These are phyloP conservation scores for Acanthamoeba triangularis DNA, from an alignment of 208 protist genomes.

Conservation along the genomic window DNA sequence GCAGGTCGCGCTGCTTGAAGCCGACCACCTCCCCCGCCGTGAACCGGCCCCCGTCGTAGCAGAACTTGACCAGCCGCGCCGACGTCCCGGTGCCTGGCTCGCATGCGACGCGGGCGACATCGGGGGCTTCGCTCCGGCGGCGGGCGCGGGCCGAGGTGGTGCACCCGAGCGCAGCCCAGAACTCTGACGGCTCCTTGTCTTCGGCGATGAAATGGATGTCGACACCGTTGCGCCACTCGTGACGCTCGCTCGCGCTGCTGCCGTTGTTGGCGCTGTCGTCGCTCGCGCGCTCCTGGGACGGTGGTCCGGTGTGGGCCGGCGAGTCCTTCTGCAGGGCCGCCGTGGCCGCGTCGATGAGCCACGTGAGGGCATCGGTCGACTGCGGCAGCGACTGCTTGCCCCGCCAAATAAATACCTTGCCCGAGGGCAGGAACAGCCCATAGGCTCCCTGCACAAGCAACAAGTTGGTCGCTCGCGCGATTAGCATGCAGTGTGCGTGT, in stretches of 20 bases:
- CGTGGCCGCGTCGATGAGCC: background rate
- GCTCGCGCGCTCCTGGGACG: background rate
- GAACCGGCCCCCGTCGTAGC: background rate
- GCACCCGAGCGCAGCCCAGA: background rate
- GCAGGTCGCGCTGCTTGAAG: conserved; percentile 7
- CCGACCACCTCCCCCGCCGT: background rate
- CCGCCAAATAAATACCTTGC: conserved; percentile 1
- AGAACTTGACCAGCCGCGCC: background rate
- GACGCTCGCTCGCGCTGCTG: background rate
- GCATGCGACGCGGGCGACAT: background rate
- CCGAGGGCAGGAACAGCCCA: background rate
- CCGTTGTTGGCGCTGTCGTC: too few relatives aligned
- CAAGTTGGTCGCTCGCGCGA: background rate
- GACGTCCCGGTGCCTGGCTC: background rate
- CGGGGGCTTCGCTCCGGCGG: background rate
- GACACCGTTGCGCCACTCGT: background rate
- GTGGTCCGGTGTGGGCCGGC: too few relatives aligned
- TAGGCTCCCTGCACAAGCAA: conserved; percentile 13
- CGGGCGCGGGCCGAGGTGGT: background rate
- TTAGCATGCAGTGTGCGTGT: background rate
- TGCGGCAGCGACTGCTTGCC: background rate
- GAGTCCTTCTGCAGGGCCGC: background rate
- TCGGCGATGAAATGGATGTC: background rate
- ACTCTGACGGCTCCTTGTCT: background rate
- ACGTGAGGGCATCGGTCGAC: background rate